Evolutionary conservation across 805 yeast genomes (phyloP).

Genomic region (Schwanniomyces pseudopolymorphus): DNA sequence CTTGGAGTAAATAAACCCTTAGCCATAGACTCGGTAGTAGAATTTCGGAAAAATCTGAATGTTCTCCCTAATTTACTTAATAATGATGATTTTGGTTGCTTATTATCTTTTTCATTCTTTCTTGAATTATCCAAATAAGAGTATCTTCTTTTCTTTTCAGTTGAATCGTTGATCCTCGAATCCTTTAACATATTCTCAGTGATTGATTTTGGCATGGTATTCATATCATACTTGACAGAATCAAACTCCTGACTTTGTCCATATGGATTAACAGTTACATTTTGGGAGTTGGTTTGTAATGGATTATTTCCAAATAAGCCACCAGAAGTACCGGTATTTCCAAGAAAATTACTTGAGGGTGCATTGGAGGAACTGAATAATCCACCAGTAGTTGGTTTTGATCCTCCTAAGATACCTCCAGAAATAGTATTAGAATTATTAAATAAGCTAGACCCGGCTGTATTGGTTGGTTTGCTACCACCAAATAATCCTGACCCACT

Average conservation of each 20-base stretch:
- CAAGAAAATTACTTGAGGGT: slow-evolving; percentile 4
- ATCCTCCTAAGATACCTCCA: slow-evolving; percentile 14
- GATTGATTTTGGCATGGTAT: slow-evolving; percentile 32
- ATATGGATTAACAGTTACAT: slow-evolving; percentile 25
- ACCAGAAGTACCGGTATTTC: slow-evolving; percentile 7
- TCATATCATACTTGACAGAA: slow-evolving; percentile 16
- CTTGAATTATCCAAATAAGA: slow-evolving; percentile 13
- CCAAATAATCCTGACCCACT: slow-evolving; percentile 22
- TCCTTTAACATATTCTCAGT: slow-evolving; percentile 26
- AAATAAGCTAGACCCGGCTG: slow-evolving; percentile 11
- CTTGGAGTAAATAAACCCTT: slow-evolving; percentile 34
- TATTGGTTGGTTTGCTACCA: too few relatives aligned
- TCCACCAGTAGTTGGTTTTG: slow-evolving; percentile 19
- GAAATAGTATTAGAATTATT: slow-evolving; percentile 14
- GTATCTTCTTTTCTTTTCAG: slow-evolving; percentile 15
- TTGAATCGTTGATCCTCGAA: slow-evolving; percentile 6
- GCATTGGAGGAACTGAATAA: slow-evolving; percentile 15
- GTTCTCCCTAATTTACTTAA: slow-evolving; percentile 35
- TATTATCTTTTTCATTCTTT: slow-evolving; percentile 2
- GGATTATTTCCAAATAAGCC: slow-evolving; percentile 7
- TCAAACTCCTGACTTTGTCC: slow-evolving; percentile 24
- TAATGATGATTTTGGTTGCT: slow-evolving; percentile 22
- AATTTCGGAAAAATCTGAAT: slow-evolving; percentile 28
- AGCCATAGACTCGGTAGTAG: slow-evolving; percentile 9
- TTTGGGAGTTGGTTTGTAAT: neutral